Base-by-base conservation (phyloP, 2,329 filamentous ascomycete species). In the Hymenoscyphus scutula region DNA sequence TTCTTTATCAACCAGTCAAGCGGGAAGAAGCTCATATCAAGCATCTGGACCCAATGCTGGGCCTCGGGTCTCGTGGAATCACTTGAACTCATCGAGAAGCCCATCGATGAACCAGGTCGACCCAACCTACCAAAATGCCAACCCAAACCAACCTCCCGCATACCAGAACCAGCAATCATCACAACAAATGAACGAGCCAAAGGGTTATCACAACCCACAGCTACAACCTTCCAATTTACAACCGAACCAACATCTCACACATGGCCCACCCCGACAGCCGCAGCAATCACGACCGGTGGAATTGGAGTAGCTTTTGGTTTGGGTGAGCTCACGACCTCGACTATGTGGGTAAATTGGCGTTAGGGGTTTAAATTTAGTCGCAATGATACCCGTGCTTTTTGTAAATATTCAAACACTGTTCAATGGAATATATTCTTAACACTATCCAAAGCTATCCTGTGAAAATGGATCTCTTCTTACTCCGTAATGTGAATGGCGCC, bases 1-100 rank as follows among this genome's bases (percentile, higher is more conserved):
- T 11, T 51, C 54, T 11, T 4, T 51, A 27, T 25, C 38, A 8
- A 37, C 48, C 17, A 53, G 41, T 53, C 57, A 51, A 51, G 19
- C 8, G 23, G 45, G 8, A 51, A 25, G 19, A 23, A 13, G 19
- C 8, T 51, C 45, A 10, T 23, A 23, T 51, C 45, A 51, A 25
- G n/a, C 41, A 48, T 48, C n/a, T 48, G 41, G 41, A 3, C 56
- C 57, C 10, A 64, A 64, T 53, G 58, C 58, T 1, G 58, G 58
- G 1, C n/a, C 62, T 1, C 30, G 62, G 8, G 60, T 66, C 7
- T 64, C 62, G 11, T 66, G 64, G 64, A 56, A 64, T 5, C 59
- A 59, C 13, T n/a, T 64, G 37, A 37, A 34, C 15, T 19, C 30
- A 45, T 27, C 13, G 27, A 62, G 55, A 57, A 64, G 62, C 25